These are phyloP conservation scores for Hydrangea macrophylla DNA, from an alignment of 148 eudicot species.

Conservation along the genomic window DNA sequence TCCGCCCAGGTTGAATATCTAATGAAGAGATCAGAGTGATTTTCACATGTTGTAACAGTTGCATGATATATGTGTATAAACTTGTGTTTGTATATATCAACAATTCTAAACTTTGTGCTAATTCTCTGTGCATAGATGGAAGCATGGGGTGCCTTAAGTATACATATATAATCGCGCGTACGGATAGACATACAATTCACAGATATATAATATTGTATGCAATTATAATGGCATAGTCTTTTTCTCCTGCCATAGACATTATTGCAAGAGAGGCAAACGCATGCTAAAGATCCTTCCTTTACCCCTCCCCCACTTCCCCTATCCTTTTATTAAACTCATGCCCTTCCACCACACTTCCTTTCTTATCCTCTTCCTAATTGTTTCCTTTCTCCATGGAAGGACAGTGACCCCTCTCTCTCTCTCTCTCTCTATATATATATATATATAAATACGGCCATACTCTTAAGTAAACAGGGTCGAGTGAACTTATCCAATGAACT, in stretches of 20 bases:
- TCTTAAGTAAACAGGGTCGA: too few relatives aligned
- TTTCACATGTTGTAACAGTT: too few relatives aligned
- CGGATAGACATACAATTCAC: slow-evolving; percentile 14
- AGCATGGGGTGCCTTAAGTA: neutral
- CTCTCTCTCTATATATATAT: too few relatives aligned
- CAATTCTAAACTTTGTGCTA: too few relatives aligned
- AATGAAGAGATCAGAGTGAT: too few relatives aligned
- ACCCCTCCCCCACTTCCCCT: neutral
- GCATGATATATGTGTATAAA: too few relatives aligned
- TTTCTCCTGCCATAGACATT: neutral
- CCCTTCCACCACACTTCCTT: neutral
- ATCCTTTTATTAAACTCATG: neutral
- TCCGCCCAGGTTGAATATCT: too few relatives aligned
- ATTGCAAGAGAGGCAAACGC: neutral
- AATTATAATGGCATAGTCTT: neutral
- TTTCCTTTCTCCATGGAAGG: neutral
- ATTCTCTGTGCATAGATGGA: too few relatives aligned
- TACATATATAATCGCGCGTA: too few relatives aligned
- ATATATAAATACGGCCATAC: too few relatives aligned
- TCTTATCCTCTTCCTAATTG: neutral
- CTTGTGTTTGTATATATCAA: too few relatives aligned
- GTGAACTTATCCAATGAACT: too few relatives aligned
- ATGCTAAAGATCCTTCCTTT: neutral
- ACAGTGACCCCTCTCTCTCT: neutral
- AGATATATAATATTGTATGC: neutral